A percentile compares a stretch with the other conserved stretches of the same genome.
These are phyloP conservation scores for Trypanosoma mega DNA, from an alignment of 208 protist species.

Conservation along the genomic window DNA sequence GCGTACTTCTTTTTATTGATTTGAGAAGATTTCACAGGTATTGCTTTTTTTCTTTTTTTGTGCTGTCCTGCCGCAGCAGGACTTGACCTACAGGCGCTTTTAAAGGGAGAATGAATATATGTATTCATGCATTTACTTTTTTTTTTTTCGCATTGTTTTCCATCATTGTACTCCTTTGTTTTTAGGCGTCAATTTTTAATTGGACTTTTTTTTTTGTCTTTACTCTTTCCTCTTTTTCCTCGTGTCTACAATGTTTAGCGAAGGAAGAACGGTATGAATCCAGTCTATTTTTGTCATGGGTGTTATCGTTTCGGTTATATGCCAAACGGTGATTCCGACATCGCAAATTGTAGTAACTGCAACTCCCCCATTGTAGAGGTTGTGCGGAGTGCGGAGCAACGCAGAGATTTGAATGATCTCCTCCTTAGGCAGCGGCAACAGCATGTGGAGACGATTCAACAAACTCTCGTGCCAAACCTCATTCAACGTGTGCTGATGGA, in stretches of 20 bases:
- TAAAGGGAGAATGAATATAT: too few relatives aligned
- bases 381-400: constrained; percentile 7
- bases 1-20: too few relatives aligned
- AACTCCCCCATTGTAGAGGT: constrained; percentile 21
- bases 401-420: constrained; percentile 12
- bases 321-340: background rate
- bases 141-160: constrained; percentile 2
- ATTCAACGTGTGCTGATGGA: background rate
- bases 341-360: constrained; percentile 9
- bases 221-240: too few relatives aligned
- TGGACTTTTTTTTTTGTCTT: too few relatives aligned
- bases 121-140: constrained; percentile 3
- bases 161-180: constrained; percentile 1
- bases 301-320: constrained; percentile 16
- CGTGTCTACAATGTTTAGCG: too few relatives aligned
- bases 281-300: constrained; percentile 25
- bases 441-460: too few relatives aligned
- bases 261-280: too few relatives aligned
- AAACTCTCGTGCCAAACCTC: background rate
- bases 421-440: background rate
- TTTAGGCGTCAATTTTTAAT: constrained; percentile 2
- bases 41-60: too few relatives aligned
- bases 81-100: too few relatives aligned
- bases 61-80: too few relatives aligned
- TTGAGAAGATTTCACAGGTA: too few relatives aligned